phyloP scores from a whole-genome alignment of 805 yeast species.

The Ogataea pignaliae region DNA sequence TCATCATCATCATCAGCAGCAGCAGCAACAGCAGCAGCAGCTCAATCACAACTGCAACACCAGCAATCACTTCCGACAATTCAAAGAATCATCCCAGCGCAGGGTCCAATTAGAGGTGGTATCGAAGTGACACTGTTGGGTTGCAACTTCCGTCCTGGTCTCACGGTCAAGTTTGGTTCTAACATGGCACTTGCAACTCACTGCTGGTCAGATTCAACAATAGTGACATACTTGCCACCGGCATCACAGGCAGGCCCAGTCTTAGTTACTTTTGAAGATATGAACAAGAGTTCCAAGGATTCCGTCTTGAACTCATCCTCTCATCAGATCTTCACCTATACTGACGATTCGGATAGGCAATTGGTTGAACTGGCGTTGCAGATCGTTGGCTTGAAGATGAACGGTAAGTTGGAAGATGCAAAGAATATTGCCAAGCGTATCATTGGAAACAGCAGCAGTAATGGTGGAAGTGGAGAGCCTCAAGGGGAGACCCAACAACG shows the following conservation, averaged over 20 bases:
- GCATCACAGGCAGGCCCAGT: constrained; percentile 89
- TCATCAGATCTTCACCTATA: constrained; percentile 76
- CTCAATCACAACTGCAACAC: constrained; percentile 2
- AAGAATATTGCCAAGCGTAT: constrained; percentile 88
- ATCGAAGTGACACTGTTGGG: constrained; percentile 92
- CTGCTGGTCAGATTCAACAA: constrained; percentile 93
- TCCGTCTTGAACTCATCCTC: constrained; percentile 17
- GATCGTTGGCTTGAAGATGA: constrained; percentile 95
- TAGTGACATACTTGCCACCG: constrained; percentile 92
- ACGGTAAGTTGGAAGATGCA: constrained; percentile 92
- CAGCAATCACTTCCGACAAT: constrained; percentile 45
- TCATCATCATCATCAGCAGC: background rate
- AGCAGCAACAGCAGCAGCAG: constrained; percentile 1
- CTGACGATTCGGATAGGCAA: constrained; percentile 94
- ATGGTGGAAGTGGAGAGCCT: constrained; percentile 16
- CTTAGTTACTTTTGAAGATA: constrained; percentile 64
- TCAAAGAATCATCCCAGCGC: constrained; percentile 88
- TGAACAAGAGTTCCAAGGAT: constrained; percentile 10
- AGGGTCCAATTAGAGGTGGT: constrained; percentile 96
- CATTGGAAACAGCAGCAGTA: constrained; percentile 57
- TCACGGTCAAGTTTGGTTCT: constrained; percentile 82
- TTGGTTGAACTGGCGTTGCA: constrained; percentile 92
- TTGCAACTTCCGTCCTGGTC: constrained; percentile 76
- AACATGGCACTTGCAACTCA: constrained; percentile 78
- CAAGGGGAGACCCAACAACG: constrained; percentile 6